Evolutionary conservation across 2,329 filamentous ascomycete species (phyloP), one percentile per base, ranked within the genome.

Genomic region (Coniella vitis): DNA sequence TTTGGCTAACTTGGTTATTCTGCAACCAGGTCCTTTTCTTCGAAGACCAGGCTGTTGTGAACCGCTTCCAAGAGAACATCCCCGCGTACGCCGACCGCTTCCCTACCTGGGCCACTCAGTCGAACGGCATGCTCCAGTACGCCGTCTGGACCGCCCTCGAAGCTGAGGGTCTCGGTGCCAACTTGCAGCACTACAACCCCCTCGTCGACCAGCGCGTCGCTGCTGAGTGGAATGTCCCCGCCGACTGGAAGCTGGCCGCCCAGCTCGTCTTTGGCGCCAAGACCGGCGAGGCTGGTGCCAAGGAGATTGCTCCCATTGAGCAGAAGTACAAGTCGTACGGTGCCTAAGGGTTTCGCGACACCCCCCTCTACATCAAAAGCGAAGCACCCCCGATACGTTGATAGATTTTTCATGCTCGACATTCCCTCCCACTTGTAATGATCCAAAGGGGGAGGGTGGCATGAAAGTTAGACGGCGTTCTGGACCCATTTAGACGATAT

Each of bases 151-250:
- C 83, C 16, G 86, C 84, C 4, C 80, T 95, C 49, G 86, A 90
- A 70, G 76, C 83, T 53, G 88, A 93, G 65, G 89, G 90, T 25
- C 79, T 94, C 49, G 89, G 89, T 56, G 86, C 84, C 64, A 95
- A 90, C 75, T 76, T 95, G 46, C 90, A 95, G 76, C 90, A 95
- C 73, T 95, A 95, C 76, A 93, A 89, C 78, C 89, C 89, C 17
- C 68, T 95, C 51, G 80, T 94, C 58, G 86, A 95, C 69, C 74
- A 76, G 56, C 80, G 83, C 70, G 84, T 90, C 46, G 69, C 76
- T 38, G 72, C 69, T 54, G 71, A 80, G 58, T 95, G 87, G 86
- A 75, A 76, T 49, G 59, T 95, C 29, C 85, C 87, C 38, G 61
- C 69, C 16, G 76, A 77, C 59, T 95, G 90, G 89, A 79, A 79